Conservation (phyloP, 2,329 filamentous ascomycete genomes). For the Lizonia empirigonia region DNA sequence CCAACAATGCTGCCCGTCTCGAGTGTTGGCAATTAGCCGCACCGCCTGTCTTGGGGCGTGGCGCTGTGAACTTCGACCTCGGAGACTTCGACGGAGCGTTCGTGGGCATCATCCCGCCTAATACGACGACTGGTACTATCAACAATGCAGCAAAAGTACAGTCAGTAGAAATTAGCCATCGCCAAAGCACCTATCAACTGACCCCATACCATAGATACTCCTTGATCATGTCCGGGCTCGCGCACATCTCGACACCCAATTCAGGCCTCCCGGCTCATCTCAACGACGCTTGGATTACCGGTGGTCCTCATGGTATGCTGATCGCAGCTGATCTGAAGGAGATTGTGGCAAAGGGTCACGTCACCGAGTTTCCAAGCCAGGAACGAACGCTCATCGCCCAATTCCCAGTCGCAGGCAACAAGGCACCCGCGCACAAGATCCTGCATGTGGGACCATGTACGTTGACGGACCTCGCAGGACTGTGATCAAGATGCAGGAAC, state of each 20-base stretch:
- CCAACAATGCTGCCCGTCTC: not conserved
- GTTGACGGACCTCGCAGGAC: not conserved
- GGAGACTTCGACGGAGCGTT: not conserved
- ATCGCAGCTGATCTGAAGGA: not conserved
- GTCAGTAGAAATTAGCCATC: not conserved
- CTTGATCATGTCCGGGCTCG: not conserved
- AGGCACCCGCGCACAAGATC: not conserved
- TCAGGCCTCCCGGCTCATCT: not conserved
- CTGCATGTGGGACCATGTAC: not conserved
- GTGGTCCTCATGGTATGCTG: not conserved
- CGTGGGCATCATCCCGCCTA: not conserved
- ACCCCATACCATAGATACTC: not conserved
- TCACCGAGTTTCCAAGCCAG: not conserved
- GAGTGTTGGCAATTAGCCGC: not conserved
- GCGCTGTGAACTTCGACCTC: not conserved
- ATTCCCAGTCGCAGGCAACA: not conserved
- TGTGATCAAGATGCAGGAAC: not conserved
- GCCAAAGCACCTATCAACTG: not conserved
- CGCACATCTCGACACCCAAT: not conserved
- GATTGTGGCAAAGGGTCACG: not conserved
- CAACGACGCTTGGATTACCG: not conserved
- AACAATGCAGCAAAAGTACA: not conserved
- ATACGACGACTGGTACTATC: not conserved
- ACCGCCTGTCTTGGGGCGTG: not conserved
- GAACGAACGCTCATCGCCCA: not conserved